Conservation (phyloP, 2,329 filamentous ascomycete genomes). For the Penicillium sclerotiorum region DNA sequence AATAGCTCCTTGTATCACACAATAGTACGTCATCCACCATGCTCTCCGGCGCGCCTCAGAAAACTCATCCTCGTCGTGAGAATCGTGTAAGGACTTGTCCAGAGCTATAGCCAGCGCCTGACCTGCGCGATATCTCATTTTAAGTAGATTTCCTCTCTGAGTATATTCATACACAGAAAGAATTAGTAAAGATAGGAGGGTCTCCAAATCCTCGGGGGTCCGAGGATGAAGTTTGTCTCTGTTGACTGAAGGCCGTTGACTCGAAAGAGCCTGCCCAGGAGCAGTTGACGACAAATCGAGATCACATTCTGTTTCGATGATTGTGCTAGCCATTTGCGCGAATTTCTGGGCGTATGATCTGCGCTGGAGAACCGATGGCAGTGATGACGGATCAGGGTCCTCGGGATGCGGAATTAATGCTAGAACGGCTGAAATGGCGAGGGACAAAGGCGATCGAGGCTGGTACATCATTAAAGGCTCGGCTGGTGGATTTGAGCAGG, state of each 20-base stretch:
- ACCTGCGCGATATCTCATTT: conserved; percentile 50
- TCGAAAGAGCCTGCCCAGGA: conserved; percentile 44
- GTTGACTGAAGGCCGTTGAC: conserved; percentile 32
- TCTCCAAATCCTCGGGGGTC: conserved; percentile 46
- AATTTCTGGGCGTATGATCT: conserved; percentile 45
- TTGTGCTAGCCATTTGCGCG: conserved; percentile 41
- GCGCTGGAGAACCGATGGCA: conserved; percentile 39
- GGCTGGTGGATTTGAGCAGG: conserved; percentile 33
- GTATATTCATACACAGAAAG: conserved; percentile 51
- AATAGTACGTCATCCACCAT: conserved; percentile 55
- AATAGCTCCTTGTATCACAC: conserved; percentile 48
- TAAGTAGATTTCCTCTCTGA: conserved; percentile 48
- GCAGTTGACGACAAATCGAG: conserved; percentile 43
- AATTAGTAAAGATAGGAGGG: conserved; percentile 44
- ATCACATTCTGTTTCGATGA: conserved; percentile 48
- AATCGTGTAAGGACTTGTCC: conserved; percentile 46
- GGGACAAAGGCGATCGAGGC: conserved; percentile 46
- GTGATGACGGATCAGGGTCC: conserved; percentile 39
- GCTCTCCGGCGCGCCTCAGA: conserved; percentile 46
- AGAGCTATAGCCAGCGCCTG: conserved; percentile 48
- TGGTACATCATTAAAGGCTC: conserved; percentile 38
- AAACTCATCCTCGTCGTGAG: conserved; percentile 38
- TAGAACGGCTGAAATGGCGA: conserved; percentile 48
- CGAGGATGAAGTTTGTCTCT: conserved; percentile 42
- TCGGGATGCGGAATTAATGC: conserved; percentile 46